Evolutionary conservation across 169 alveolate species (phyloP), one percentile per base, ranked within the genome.

Genomic region (Plasmodium falciparum): DNA sequence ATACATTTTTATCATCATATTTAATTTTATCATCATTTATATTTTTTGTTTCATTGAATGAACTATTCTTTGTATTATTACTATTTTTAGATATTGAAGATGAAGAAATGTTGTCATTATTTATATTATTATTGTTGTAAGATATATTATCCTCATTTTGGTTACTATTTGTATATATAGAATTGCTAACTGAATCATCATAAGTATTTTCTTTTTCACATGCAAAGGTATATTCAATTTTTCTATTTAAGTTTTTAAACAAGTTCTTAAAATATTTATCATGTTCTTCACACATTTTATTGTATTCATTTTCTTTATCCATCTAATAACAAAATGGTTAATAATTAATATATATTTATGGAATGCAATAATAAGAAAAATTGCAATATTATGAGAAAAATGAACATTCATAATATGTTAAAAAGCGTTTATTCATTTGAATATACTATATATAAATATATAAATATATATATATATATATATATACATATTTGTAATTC

Each of bases 301-400:
- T 66, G 76, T 70, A 78, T 70, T 78, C 89, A 56, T 65, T 66
- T 66, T 78, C 78, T 43, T 78, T 78, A 47, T 78, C 89, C 29
- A 65, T 78, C 89, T 78, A 59, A 52, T 56, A 56, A 56, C 7
- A 15, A 56, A 56, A 56, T 39, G 0, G 47, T 39, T 39, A 39
- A 5, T 39, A 39, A 39, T 39, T 39, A 39, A 39, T 39, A 39
- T 39, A 39, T 39, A 5, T 39, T 39, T 39, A 39, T 39, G 9
- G 1, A 0, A 39, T 39, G 11, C 6, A 39, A 39, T 39, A 39
- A 39, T 39, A 39, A 39, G 11, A 5, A 39, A 2, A 39, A 39
- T 39, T 39, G 6, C 47, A 5, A 39, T 5, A 39, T 39, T 39
- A 39, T 39, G 4, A 39, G 47, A 39, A 39, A 39, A 39, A 39